Base-by-base conservation (phyloP, 352 stramenopile species). In the Lagenidium sp. region DNA sequence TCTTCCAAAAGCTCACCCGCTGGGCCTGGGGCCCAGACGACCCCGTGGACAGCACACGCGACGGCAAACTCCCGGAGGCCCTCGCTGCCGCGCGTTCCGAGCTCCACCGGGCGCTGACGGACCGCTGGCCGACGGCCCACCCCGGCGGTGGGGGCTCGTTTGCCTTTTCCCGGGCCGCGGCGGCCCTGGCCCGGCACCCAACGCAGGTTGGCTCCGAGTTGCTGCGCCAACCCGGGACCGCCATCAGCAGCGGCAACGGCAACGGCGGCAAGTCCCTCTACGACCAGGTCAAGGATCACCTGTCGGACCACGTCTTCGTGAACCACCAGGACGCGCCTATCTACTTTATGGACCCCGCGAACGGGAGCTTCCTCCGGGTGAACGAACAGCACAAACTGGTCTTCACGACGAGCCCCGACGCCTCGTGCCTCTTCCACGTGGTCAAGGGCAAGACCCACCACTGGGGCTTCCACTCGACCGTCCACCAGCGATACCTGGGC, bases 341-440 rank as follows among this genome's bases (percentile, higher is more conserved):
- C 40, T 88, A 88, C 41, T 66, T 85, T 20, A 82, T 83, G 65
- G 72, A 88, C 49, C 50, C 65, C 13, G 46, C 44, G 3, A 80
- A 57, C 16, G 65, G 75, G 6, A 50, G 24, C 30, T 88, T 84
- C 34, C 34, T 88, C 28, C 61, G 60, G 26, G 70, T 78, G 4
- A 85, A 63, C 13, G 53, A 64, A n/a, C 65, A 84, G 35, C 57
- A 77, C 31, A 84, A 83, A 41, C 56, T 91, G 25, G 66, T 81
- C 36, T 68, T 91, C 32, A 87, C 75, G 1, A 53, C 21, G 19
- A 60, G 61, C 10, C 71, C 76, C 2, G 77, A 83, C 23, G 63
- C 68, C 0, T 77, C 73, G 25, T 87, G 79, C 31, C 45, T 88
- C n/a, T 91, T 91, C 47, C 60, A 86, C 24, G 64, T 85, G 18